Conservation (phyloP, 2,329 filamentous ascomycete genomes). For the Plectosphaerella sp. region DNA sequence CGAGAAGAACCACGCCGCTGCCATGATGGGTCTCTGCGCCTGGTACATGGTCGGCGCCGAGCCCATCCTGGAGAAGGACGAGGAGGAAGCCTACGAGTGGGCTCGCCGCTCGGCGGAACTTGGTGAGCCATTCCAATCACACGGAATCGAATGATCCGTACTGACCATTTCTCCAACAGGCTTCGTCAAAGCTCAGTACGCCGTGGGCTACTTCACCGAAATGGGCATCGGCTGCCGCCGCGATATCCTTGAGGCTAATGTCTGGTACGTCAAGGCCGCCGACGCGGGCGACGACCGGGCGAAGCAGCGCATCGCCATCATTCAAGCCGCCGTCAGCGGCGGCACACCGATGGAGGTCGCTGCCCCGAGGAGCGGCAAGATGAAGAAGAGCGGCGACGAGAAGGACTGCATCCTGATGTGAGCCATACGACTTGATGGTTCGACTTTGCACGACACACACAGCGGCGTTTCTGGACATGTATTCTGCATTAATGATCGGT, state of each 20-base stretch:
- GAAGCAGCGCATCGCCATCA: constrained; percentile 79
- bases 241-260: constrained; percentile 93
- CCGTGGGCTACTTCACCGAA: constrained; percentile 94
- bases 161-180: constrained; percentile 36
- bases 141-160: neutral
- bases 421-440: constrained; percentile 11
- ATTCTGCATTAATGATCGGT: constrained; percentile 10
- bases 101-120: constrained; percentile 79
- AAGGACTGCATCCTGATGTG: constrained; percentile 58
- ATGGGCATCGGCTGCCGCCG: constrained; percentile 95
- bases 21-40: constrained; percentile 97
- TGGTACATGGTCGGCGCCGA: constrained; percentile 98
- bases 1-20: constrained; percentile 73
- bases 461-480: constrained; percentile 7
- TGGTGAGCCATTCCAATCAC: constrained; percentile 51
- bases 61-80: constrained; percentile 88
- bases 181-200: constrained; percentile 77
- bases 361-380: constrained; percentile 45
- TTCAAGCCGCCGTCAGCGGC: constrained; percentile 72
- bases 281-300: constrained; percentile 89
- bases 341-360: constrained; percentile 53
- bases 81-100: constrained; percentile 96
- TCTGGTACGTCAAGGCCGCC: constrained; percentile 96
- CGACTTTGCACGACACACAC: neutral
- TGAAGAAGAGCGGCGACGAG: constrained; percentile 47